Conservation (phyloP, 2,329 filamentous ascomycete species). For the Aspergillus chevalieri region DNA sequence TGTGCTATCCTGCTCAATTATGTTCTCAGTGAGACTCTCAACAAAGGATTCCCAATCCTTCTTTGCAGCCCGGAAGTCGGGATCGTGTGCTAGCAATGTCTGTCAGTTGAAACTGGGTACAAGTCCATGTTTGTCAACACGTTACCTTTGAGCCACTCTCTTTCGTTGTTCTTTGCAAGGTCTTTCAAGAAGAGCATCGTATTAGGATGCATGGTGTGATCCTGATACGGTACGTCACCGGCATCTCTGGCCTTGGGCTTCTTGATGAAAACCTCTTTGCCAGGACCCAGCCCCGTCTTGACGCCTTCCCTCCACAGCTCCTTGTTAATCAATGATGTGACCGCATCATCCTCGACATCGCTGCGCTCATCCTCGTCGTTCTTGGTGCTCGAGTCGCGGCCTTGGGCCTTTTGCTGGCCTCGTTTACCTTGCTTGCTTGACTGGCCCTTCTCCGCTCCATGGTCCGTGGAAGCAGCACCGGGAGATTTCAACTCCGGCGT, state of each 20-base stretch:
- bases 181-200: constrained; percentile 57
- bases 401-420: neutral
- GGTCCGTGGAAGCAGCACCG: constrained; percentile 1
- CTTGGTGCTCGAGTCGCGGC: neutral
- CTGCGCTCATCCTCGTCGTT: constrained; percentile 57
- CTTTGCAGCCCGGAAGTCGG: constrained; percentile 69
- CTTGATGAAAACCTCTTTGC: constrained; percentile 56
- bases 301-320: constrained; percentile 54
- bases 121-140: neutral
- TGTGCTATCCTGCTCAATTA: constrained; percentile 69
- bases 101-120: constrained; percentile 3
- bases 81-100: constrained; percentile 60
- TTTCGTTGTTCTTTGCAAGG: constrained; percentile 55
- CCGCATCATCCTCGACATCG: constrained; percentile 67
- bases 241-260: constrained; percentile 58
- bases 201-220: constrained; percentile 57
- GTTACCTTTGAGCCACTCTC: constrained; percentile 59
- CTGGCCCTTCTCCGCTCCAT: neutral
- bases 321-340: constrained; percentile 30
- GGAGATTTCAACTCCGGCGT: constrained; percentile 2
- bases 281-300: constrained; percentile 51
- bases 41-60: constrained; percentile 79
- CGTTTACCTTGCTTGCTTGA: neutral
- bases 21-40: constrained; percentile 61
- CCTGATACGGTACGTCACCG: constrained; percentile 52